These are phyloP conservation scores for Venturia aucupariae DNA, from an alignment of 2,329 filamentous ascomycete genomes.

Conservation along the genomic window DNA sequence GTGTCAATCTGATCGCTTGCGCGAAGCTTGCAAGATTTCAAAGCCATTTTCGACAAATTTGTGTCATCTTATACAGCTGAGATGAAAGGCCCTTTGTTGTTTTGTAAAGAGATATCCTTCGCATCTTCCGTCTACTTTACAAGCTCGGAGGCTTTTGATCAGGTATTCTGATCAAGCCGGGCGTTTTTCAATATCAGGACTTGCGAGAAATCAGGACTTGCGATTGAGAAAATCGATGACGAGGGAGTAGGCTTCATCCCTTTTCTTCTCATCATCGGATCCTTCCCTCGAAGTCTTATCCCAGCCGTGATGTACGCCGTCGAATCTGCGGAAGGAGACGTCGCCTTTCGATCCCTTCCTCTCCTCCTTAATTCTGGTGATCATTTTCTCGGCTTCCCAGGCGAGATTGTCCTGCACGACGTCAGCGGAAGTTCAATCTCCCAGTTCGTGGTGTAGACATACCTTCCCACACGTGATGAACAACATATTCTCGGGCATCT, in stretches of 20 bases:
- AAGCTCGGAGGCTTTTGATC: no score
- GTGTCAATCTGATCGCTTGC: no score
- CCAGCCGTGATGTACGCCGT: constrained; percentile 29
- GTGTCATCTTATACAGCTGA: no score
- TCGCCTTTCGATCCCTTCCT: constrained; percentile 15
- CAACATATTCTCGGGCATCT: constrained; percentile 23
- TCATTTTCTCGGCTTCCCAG: constrained; percentile 29
- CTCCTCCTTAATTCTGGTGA: constrained; percentile 20
- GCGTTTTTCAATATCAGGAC: no score
- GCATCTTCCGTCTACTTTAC: no score
- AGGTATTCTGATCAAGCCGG: no score
- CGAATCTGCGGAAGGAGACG: constrained; percentile 23
- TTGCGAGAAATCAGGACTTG: not conserved
- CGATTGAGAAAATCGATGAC: not conserved
- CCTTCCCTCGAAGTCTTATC: constrained; percentile 24
- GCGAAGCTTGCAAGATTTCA: no score
- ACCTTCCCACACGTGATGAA: constrained; percentile 22
- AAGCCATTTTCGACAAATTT: no score
- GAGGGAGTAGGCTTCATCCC: not conserved
- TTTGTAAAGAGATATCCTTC: no score
- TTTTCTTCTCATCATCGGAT: not conserved
- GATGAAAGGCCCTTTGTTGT: no score
- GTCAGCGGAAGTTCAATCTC: constrained; percentile 17
- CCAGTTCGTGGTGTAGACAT: not conserved
- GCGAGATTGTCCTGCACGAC: constrained; percentile 27